Percentiles rank a stretch among this genome's conserved stretches.
Conservation (phyloP, 2,329 filamentous ascomycete genomes). For the Setomelanomma holmii region DNA sequence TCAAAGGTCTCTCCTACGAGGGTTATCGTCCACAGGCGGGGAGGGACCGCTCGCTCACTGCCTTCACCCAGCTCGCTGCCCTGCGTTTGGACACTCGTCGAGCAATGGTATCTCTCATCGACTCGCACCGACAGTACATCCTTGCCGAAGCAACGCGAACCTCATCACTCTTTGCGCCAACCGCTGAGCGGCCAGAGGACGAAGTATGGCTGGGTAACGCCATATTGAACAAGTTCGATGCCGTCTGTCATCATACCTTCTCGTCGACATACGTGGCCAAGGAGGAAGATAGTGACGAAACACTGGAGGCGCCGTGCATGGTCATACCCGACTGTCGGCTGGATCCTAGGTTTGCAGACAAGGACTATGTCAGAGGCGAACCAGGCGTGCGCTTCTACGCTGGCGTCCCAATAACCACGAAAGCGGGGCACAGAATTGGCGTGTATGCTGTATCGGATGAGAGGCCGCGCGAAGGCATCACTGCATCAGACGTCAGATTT, state of each 20-base stretch:
- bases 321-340: slow-evolving; percentile 35
- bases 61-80: slow-evolving; percentile 46
- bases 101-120: slow-evolving; percentile 48
- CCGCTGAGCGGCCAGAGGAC: slow-evolving; percentile 27
- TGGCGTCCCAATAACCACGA: slow-evolving; percentile 40
- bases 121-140: slow-evolving; percentile 47
- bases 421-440: slow-evolving; percentile 39
- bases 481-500: slow-evolving; percentile 34
- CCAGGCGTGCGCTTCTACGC: slow-evolving; percentile 43
- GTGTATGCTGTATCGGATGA: slow-evolving; percentile 43
- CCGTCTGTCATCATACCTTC: slow-evolving; percentile 40
- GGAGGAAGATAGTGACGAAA: slow-evolving; percentile 28
- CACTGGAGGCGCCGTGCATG: slow-evolving; percentile 25
- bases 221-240: slow-evolving; percentile 37
- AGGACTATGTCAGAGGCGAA: slow-evolving; percentile 34
- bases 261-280: slow-evolving; percentile 30
- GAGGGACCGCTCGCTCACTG: slow-evolving; percentile 40
- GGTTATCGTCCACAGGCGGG: slow-evolving; percentile 30
- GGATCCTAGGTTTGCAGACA: slow-evolving; percentile 31
- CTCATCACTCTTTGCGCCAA: slow-evolving; percentile 39
- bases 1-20: slow-evolving; percentile 34
- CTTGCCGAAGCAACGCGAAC: slow-evolving; percentile 49
- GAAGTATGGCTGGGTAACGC: slow-evolving; percentile 42
- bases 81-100: slow-evolving; percentile 43
- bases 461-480: slow-evolving; percentile 30